Percentiles rank a stretch among this genome's conserved stretches.
Conservation (phyloP, 2,329 filamentous ascomycete genomes). For the Aspergillus spinulosporus region DNA sequence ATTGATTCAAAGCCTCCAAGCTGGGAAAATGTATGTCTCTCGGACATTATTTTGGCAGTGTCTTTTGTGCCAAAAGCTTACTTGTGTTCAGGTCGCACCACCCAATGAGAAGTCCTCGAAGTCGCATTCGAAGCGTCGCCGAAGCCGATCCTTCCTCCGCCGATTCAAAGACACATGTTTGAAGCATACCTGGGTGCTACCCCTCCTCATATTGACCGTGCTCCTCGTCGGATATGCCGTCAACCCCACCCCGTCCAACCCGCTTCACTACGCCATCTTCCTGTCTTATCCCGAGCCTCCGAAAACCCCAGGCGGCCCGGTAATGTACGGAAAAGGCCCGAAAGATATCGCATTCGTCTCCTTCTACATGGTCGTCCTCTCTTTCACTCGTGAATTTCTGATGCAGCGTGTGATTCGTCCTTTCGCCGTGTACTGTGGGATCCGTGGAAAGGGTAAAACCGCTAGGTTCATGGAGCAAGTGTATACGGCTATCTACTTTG, state of each 20-base stretch:
- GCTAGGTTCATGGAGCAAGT: conserved; percentile 93
- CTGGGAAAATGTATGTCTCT: conserved; percentile 32
- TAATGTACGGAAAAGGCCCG: conserved; percentile 84
- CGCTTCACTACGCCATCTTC: conserved; percentile 78
- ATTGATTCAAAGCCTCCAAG: conserved; percentile 32
- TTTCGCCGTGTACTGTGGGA: conserved; percentile 67
- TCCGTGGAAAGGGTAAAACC: conserved; percentile 74
- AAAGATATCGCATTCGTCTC: conserved; percentile 83
- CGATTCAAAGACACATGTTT: conserved; percentile 46
- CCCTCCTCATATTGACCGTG: conserved; percentile 65
- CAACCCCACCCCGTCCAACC: conserved; percentile 76
- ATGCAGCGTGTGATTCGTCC: conserved; percentile 88
- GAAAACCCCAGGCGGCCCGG: conserved; percentile 48
- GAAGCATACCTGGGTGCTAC: conserved; percentile 64
- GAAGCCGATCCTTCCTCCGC: conserved; percentile 44
- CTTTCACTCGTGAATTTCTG: conserved; percentile 91
- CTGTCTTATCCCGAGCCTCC: conserved; percentile 77
- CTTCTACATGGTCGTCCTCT: conserved; percentile 87
- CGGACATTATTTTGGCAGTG: background rate
- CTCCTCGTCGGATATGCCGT: conserved; percentile 69
- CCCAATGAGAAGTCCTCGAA: conserved; percentile 34
- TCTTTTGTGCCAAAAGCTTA: conserved; percentile 14
- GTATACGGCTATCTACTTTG: conserved; percentile 92
- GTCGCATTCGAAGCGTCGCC: conserved; percentile 47
- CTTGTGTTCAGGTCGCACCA: conserved; percentile 24